Evolutionary conservation across 2,329 filamentous ascomycete species (phyloP), one percentile per base, ranked within the genome.

Genomic region (Apiospora hydei): DNA sequence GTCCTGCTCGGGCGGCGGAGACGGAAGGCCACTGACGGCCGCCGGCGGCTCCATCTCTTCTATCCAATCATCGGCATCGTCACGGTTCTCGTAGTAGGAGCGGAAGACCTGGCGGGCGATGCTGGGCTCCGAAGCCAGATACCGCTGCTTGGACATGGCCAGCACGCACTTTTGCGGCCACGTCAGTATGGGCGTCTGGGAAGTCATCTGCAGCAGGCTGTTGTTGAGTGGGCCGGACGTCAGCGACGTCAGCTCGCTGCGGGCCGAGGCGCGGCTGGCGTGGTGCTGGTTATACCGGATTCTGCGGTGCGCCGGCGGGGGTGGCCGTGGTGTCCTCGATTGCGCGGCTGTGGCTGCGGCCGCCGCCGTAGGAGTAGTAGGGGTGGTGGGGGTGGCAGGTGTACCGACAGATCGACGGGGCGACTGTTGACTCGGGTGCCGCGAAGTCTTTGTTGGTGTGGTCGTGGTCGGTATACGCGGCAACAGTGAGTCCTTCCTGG

Each of bases 81-180:
- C 66, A 13, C 41, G 66, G n/a, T 30, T n/a, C n/a, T 68, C 67
- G 26, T 34, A 49, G 44, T 69, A 49, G 38, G 44, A 38, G 67
- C 44, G 44, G 44, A 69, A 69, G 26, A 49, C 67, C 43, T 49
- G 44, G 18, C n/a, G 44, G 44, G 67, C 26, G 26, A 47, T n/a
- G 67, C 43, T 57, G 47, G 68, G 30, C 46, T 30, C 41, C 68
- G 71, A 73, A 66, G 67, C 71, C n/a, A 79, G 72, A 71, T 75
- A 80, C 71, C 78, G 74, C 30, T 74, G 74, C n/a, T 77, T 76
- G 30, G 78, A 80, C 79, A 80, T 80, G 70, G 79, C 77, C 13
- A 80, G 73, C 14, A 78, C 74, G 53, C 72, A 72, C 71, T 79
- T 80, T 69, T 80, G 76, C 47, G 72, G 72, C 38, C 75, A 75